A percentile compares a stretch with the other conserved stretches of the same genome.
phyloP scores from a whole-genome alignment of 2,329 filamentous ascomycete genomes.

The Neonectria neomacrospora region DNA sequence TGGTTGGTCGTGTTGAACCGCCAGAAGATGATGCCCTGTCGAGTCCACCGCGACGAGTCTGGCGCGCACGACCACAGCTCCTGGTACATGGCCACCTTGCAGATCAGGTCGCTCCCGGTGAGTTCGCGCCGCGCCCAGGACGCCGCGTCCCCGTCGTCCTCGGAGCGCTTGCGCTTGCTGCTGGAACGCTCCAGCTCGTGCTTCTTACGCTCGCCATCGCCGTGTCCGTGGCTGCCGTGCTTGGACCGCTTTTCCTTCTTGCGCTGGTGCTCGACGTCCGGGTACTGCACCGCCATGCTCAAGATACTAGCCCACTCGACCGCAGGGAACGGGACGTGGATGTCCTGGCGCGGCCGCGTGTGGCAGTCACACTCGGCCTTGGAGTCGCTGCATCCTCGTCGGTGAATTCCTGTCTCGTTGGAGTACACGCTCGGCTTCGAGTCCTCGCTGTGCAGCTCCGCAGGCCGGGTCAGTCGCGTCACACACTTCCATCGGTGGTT shows the following conservation, averaged over 20 bases:
- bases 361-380: constrained; percentile 64
- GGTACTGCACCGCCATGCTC: constrained; percentile 65
- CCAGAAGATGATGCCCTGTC: constrained; percentile 72
- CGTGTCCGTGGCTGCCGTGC: constrained; percentile 19
- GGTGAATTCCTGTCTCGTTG: constrained; percentile 65
- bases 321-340: constrained; percentile 68
- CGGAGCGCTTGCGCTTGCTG: constrained; percentile 54
- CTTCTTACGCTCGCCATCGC: constrained; percentile 51
- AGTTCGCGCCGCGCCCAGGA: constrained; percentile 53
- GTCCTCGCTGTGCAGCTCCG: constrained; percentile 62
- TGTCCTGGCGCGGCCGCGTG: constrained; percentile 57
- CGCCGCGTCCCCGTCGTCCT: constrained; percentile 54
- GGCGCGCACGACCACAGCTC: constrained; percentile 69
- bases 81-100: constrained; percentile 74
- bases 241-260: constrained; percentile 52
- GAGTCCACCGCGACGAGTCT: constrained; percentile 61
- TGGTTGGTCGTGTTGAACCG: constrained; percentile 66
- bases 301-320: constrained; percentile 69
- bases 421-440: constrained; percentile 57
- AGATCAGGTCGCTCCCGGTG: constrained; percentile 66
- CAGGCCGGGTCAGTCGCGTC: constrained; percentile 67
- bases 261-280: constrained; percentile 55
- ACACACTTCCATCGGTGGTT: constrained; percentile 70
- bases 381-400: constrained; percentile 61
- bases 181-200: constrained; percentile 48